Evolutionary conservation across 2,329 filamentous ascomycete species (phyloP), one percentile per base, ranked within the genome.

Genomic region (Fusarium sp.): DNA sequence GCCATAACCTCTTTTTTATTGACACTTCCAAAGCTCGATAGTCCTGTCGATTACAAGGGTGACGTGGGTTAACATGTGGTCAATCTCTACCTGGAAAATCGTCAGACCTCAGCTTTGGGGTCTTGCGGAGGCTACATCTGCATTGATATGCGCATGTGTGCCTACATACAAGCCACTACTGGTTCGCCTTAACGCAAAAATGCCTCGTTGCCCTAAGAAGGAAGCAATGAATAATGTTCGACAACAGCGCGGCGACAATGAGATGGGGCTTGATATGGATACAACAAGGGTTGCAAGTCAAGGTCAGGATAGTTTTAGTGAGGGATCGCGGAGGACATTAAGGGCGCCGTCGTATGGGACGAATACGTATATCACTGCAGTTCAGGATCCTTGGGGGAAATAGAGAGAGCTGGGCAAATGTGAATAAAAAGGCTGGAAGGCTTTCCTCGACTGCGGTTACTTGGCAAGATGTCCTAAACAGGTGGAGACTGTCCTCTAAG

Each of bases 131-230:
- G 16, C 60, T 2, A 66, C 59, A 10, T 66, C 71, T 0, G 66
- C 68, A 4, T 40, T 74, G 8, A 30, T 50, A 7, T 72, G 66
- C 25, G 66, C 66, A 1, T 74, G 71, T 1, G 49, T 73, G 4
- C 71, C 71, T 5, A 72, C 70, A 0, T 62, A 66, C 7, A 57
- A 68, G 6, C 70, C 66, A 9, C 21, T 72, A 1, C 21, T 72
- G 1, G 10, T 34, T 2, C 30, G 42, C 7, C 18, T 50, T 4
- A 40, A 25, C 18, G 7, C 16, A n/a, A 18, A 25, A 2, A 12
- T 23, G 20, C 8, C 42, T 37, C 7, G 28, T 2, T 4, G 34
- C 18, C 1, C 11, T 9, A 47, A 32, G 20, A 55, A 42, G 1
- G 4, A 27, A 27, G 27, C 27, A 27, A 27, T 3, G 27, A 27